A percentile compares a stretch with the other conserved stretches of the same genome.
Evolutionary conservation across 352 stramenopile species (phyloP).

Genomic region (Globisporangium polare): DNA sequence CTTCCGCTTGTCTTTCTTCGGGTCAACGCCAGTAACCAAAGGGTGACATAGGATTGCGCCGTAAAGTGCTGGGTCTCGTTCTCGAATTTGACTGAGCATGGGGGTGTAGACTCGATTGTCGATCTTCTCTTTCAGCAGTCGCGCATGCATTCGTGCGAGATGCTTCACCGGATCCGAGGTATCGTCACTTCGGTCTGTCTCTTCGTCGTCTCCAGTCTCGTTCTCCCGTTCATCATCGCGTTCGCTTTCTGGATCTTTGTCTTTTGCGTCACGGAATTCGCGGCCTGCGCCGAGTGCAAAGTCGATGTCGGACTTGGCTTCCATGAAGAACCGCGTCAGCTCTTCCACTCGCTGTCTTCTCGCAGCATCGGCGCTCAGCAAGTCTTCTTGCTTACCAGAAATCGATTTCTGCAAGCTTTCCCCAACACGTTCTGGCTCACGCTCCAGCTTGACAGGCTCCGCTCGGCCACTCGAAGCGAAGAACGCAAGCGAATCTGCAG

Average conservation of each 20-base stretch:
- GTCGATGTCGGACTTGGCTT: constrained; percentile 88
- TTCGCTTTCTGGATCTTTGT: constrained; percentile 63
- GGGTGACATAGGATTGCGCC: constrained; percentile 82
- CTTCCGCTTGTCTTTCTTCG: constrained; percentile 79
- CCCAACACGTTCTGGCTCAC: constrained; percentile 37
- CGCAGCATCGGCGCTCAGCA: constrained; percentile 71
- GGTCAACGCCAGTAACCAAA: constrained; percentile 71
- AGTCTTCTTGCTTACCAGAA: constrained; percentile 36
- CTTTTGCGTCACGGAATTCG: constrained; percentile 64
- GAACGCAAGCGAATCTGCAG: constrained; percentile 66
- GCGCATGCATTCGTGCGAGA: constrained; percentile 42
- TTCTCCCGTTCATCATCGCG: constrained; percentile 59
- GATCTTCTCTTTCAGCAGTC: constrained; percentile 61
- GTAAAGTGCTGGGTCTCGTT: constrained; percentile 78
- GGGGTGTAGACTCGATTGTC: constrained; percentile 75
- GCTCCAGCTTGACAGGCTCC: constrained; percentile 73
- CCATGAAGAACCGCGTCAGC: constrained; percentile 87
- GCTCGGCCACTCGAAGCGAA: constrained; percentile 52
- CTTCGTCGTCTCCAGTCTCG: constrained; percentile 53
- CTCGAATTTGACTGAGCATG: constrained; percentile 75
- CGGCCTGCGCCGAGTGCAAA: constrained; percentile 72
- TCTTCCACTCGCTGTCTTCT: constrained; percentile 81
- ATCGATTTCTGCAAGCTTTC: constrained; percentile 27
- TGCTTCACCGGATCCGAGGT: constrained; percentile 38
- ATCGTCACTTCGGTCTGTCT: constrained; percentile 45